These are phyloP conservation scores for Colletotrichum acutatum DNA, from an alignment of 2,329 filamentous ascomycete genomes.

Conservation along the genomic window DNA sequence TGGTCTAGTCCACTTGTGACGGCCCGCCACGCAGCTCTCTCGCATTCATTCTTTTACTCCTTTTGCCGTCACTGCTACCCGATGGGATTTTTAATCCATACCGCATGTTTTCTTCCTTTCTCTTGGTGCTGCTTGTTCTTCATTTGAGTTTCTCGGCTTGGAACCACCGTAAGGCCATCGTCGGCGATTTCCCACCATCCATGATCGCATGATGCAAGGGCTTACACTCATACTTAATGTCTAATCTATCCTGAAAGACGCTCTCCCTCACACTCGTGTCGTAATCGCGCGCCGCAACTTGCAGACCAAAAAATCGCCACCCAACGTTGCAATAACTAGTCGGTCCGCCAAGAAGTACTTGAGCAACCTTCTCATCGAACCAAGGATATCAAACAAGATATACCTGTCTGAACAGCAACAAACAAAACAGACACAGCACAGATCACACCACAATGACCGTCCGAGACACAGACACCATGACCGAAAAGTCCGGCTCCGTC, in stretches of 20 bases:
- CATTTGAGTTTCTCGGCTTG: neutral
- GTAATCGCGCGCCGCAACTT: neutral
- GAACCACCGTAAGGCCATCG: neutral
- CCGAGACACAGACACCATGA: neutral
- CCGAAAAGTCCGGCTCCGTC: constrained; percentile 7
- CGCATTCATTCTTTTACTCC: neutral
- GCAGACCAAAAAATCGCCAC: neutral
- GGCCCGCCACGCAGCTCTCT: neutral
- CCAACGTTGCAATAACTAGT: constrained; percentile 5
- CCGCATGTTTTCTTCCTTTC: neutral
- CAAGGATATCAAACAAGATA: neutral
- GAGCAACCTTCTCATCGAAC: neutral
- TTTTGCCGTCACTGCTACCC: neutral
- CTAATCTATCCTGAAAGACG: neutral
- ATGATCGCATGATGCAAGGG: neutral
- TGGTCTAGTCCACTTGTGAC: too few relatives aligned
- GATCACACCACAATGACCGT: neutral
- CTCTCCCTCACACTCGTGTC: neutral
- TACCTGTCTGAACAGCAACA: neutral
- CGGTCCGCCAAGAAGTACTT: constrained; percentile 10
- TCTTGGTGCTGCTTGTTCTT: neutral
- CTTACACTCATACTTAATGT: constrained; percentile 7
- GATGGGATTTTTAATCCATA: neutral
- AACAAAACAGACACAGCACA: neutral
- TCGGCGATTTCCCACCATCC: neutral